Base-by-base conservation (phyloP, 768 basidiomycete genomes). In the Tricholomella constricta region DNA sequence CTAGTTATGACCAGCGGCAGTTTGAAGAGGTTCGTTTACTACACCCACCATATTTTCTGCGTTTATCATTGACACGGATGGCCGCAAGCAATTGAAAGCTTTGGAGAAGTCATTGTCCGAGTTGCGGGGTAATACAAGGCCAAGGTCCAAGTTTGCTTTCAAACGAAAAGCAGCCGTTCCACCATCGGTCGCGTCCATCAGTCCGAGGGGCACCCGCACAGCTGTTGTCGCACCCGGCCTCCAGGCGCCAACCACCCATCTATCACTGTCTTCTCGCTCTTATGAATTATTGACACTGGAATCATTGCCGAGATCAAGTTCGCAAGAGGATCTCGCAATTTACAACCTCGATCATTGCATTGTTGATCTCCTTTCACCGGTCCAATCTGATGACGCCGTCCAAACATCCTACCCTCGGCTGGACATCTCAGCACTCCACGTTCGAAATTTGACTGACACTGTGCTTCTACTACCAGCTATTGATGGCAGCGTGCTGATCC, bases 1-100 rank as follows among this genome's bases (percentile, higher is more conserved):
- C 89, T 4, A 73, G 78, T 34, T 90, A 89, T 62, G 88, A 91
- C 66, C 89, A 88, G 62, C 78, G 85, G 48, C 85, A 84, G 62
- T 87, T 78, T 62, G 86, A 88, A 65, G 69, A 73, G 61, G 89
- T 90, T 59, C 48, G 83, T 73, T 22, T 48, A 26, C 17, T n/a
- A 34, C 19, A 17, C 38, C 14, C 27, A 22, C 19, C 35, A 54
- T 32, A 17, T 48, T 20, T 44, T 32, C n/a, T n/a, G n/a, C n/a
- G n/a, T 36, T 27, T 49, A 32, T 48, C 31, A 43, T 31, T 64
- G 50, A 68, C 48, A 34, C 26, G 29, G 2, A 27, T 11, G 37
- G 34, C 45, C 48, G 46, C 23, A 60, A 94, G 91, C 85, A 86
- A 81, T 66, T 92, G 51, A 84, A 82, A 63, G 67, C 67, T 4